Evolutionary conservation across 192 early-diverging fungal species (phyloP).

Genomic region (Coemansia sp.): DNA sequence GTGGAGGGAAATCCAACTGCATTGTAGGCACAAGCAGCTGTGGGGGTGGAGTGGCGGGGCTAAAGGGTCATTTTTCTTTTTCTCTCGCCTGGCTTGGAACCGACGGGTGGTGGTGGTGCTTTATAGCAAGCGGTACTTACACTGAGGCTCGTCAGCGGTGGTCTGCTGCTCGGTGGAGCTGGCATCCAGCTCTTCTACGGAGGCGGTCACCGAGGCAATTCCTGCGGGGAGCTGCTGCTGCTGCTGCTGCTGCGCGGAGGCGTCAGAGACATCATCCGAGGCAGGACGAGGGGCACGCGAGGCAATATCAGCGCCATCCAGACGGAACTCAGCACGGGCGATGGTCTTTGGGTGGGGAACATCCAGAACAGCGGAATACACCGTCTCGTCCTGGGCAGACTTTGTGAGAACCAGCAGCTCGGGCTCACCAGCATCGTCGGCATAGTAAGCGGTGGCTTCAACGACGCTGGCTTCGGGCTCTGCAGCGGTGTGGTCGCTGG

Average conservation of each 20-base stretch:
- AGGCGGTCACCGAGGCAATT: background rate
- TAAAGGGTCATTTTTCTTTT: background rate
- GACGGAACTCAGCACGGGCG: constrained; percentile 11
- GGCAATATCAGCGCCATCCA: constrained; percentile 13
- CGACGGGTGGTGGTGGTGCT: no score
- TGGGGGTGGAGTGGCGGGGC: background rate
- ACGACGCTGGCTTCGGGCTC: constrained; percentile 3
- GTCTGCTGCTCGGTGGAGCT: background rate
- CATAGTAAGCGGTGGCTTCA: constrained; percentile 21
- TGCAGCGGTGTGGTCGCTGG: background rate
- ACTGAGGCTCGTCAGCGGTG: background rate
- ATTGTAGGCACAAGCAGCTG: background rate
- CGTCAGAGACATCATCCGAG: background rate
- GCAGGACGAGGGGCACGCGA: background rate
- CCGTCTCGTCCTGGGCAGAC: background rate
- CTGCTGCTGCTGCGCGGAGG: no score
- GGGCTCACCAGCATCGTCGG: constrained; percentile 7
- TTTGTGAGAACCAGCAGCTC: constrained; percentile 10
- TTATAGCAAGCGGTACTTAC: background rate
- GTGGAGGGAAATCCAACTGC: no score
- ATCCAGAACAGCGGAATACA: constrained; percentile 11
- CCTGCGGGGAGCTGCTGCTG: background rate
- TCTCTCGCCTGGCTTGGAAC: background rate
- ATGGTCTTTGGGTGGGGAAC: constrained; percentile 12
- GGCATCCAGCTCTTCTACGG: background rate